Evolutionary conservation across 345 rosid species (phyloP).

Genomic region (Acer negundo): DNA sequence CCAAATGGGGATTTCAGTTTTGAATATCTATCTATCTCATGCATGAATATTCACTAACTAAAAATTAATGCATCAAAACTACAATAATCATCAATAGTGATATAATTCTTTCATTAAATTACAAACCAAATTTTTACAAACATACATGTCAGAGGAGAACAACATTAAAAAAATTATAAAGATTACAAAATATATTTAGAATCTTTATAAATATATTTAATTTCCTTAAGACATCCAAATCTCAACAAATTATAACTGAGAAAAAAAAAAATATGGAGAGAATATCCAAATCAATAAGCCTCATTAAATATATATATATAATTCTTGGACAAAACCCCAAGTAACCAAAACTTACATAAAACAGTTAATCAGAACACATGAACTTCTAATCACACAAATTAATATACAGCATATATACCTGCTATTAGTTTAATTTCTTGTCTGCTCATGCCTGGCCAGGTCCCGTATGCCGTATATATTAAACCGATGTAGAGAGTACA

Average conservation of each 20-base stretch:
- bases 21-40: neutral
- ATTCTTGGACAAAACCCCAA: neutral
- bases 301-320: neutral
- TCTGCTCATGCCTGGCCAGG: slow-evolving; percentile 36
- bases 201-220: no score
- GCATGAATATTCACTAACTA: neutral
- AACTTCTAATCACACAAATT: neutral
- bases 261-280: neutral
- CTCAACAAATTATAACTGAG: no score
- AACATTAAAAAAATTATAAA: neutral
- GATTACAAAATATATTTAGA: no score
- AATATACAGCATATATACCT: neutral
- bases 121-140: neutral
- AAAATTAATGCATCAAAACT: neutral
- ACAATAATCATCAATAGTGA: neutral
- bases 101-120: neutral
- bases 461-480: slow-evolving; percentile 31
- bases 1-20: neutral
- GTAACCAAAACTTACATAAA: neutral
- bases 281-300: neutral
- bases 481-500: neutral
- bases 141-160: neutral
- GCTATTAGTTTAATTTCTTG: neutral
- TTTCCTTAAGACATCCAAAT: no score
- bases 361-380: neutral